phyloP scores from a whole-genome alignment of 2,329 filamentous ascomycete genomes.

The Pseudocercospora fuligena region DNA sequence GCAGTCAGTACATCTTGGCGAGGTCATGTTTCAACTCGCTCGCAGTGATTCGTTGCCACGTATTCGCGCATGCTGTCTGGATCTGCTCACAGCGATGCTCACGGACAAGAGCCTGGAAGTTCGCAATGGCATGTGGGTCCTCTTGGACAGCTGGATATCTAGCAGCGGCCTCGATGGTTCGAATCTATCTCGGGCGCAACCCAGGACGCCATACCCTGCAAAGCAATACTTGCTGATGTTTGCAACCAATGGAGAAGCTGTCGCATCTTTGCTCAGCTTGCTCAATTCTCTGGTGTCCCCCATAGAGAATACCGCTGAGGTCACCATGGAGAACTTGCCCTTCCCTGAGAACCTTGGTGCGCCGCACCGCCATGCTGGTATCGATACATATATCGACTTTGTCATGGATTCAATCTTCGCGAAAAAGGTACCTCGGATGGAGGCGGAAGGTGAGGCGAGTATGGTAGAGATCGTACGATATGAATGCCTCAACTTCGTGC shows the following conservation, averaged over 20 bases:
- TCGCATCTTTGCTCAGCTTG: slow-evolving; percentile 80
- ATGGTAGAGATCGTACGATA: slow-evolving; percentile 65
- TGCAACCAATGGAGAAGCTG: slow-evolving; percentile 38
- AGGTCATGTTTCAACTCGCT: slow-evolving; percentile 77
- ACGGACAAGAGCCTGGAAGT: slow-evolving; percentile 71
- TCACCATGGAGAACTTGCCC: slow-evolving; percentile 73
- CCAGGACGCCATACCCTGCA: slow-evolving; percentile 29
- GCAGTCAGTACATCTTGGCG: slow-evolving; percentile 69
- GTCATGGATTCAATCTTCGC: slow-evolving; percentile 73
- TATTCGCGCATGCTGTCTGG: slow-evolving; percentile 82
- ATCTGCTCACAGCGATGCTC: slow-evolving; percentile 75
- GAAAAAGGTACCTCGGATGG: slow-evolving; percentile 57
- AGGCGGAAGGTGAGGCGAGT: slow-evolving; percentile 70
- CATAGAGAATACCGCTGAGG: slow-evolving; percentile 61
- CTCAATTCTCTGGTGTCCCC: slow-evolving; percentile 74
- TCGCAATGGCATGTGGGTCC: slow-evolving; percentile 76
- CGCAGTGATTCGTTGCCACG: slow-evolving; percentile 76
- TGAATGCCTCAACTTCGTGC: slow-evolving; percentile 82
- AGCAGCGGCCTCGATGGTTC: slow-evolving; percentile 47
- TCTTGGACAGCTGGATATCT: slow-evolving; percentile 78
- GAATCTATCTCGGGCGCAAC: slow-evolving; percentile 22
- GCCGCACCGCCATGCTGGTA: slow-evolving; percentile 77
- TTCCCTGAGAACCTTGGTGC: slow-evolving; percentile 87
- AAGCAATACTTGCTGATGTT: slow-evolving; percentile 40
- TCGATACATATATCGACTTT: slow-evolving; percentile 93